phyloP scores from a whole-genome alignment of 2,329 filamentous ascomycete species.

The Colletotrichum shisoi region DNA sequence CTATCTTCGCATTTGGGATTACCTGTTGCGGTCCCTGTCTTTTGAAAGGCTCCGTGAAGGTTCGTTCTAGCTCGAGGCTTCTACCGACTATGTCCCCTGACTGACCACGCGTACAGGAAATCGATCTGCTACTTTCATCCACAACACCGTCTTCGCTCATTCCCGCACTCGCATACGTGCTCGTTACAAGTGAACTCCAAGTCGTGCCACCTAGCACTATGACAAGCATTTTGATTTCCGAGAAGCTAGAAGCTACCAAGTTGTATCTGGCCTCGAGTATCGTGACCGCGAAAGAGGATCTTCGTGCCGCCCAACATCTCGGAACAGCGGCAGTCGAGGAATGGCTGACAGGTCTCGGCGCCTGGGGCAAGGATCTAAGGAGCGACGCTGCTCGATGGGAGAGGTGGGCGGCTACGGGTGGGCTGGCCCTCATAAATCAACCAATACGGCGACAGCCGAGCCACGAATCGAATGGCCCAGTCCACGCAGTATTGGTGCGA shows the following conservation, averaged over 20 bases:
- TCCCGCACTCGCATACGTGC: conserved; percentile 73
- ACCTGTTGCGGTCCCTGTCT: conserved; percentile 74
- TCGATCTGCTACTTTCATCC: conserved; percentile 71
- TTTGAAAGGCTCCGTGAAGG: conserved; percentile 67
- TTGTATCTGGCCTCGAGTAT: conserved; percentile 71
- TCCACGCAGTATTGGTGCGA: background rate
- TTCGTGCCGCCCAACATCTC: conserved; percentile 69
- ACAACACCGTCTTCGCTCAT: conserved; percentile 68
- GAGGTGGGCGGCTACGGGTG: conserved; percentile 68
- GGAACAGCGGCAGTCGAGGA: conserved; percentile 75
- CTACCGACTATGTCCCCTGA: conserved; percentile 40
- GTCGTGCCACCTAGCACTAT: conserved; percentile 66
- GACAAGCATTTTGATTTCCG: conserved; percentile 58
- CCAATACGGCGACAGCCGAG: conserved; percentile 53
- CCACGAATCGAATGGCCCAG: conserved; percentile 46
- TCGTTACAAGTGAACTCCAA: conserved; percentile 68
- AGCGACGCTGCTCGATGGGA: conserved; percentile 75
- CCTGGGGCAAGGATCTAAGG: conserved; percentile 66
- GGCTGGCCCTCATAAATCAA: conserved; percentile 51
- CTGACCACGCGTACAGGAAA: conserved; percentile 63
- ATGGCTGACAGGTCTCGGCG: conserved; percentile 78
- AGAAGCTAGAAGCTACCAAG: conserved; percentile 66
- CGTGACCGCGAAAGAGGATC: conserved; percentile 67
- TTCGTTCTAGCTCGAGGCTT: conserved; percentile 51
- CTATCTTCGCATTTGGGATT: conserved; percentile 76